These are phyloP conservation scores for Debaryomycetaceae sp. DNA, from an alignment of 1,139 yeast genomes.

Conservation along the genomic window DNA sequence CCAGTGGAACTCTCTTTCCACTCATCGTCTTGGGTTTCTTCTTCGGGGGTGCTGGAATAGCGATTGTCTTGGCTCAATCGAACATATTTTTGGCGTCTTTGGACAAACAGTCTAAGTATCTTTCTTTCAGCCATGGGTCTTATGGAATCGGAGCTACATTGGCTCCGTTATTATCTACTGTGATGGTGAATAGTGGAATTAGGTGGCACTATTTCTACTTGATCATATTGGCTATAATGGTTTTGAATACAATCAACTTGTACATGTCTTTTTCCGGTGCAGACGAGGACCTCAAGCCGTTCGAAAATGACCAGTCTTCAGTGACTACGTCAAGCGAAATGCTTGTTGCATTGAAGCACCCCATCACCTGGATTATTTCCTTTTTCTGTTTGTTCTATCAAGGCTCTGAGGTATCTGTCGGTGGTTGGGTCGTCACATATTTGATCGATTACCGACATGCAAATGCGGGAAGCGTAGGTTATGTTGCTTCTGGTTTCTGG, in stretches of 20 bases:
- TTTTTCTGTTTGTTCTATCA: constrained; percentile 58
- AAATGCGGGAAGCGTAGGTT: constrained; percentile 45
- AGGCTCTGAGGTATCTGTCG: constrained; percentile 66
- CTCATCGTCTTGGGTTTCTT: constrained; percentile 51
- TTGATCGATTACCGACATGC: constrained; percentile 56
- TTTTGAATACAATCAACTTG: constrained; percentile 22
- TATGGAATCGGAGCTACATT: constrained; percentile 66
- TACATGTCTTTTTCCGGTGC: constrained; percentile 40
- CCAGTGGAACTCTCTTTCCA: constrained; percentile 35
- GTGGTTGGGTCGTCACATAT: constrained; percentile 71
- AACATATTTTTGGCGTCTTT: constrained; percentile 54
- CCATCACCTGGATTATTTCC: constrained; percentile 54
- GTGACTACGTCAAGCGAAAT: constrained; percentile 8
- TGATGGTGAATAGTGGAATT: constrained; percentile 45
- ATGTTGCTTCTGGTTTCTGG: constrained; percentile 72
- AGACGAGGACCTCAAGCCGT: constrained; percentile 38
- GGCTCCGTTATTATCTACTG: constrained; percentile 57
- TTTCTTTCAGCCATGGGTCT: constrained; percentile 55
- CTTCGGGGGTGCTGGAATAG: constrained; percentile 60
- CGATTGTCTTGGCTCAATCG: constrained; percentile 52
- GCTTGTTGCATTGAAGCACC: constrained; percentile 34
- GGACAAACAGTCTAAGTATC: constrained; percentile 44
- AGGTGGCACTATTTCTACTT: constrained; percentile 55
- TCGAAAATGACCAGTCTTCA: constrained; percentile 22
- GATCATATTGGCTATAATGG: constrained; percentile 41